Evolutionary conservation across 495 filamentous ascomycete species (phyloP).

Genomic region (Neurospora sp.): DNA sequence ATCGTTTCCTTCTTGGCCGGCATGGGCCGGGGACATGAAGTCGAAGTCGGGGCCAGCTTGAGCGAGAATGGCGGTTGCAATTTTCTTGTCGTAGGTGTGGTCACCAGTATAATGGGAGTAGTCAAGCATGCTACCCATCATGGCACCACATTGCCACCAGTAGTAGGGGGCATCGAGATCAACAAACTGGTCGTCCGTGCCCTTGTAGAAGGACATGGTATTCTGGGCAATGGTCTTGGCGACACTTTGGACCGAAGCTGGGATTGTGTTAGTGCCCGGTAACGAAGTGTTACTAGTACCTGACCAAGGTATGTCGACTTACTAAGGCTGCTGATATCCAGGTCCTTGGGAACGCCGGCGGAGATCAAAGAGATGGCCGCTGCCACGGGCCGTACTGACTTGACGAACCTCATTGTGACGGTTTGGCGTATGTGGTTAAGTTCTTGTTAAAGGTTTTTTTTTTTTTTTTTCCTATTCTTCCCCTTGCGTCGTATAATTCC

Average conservation of each 20-base stretch:
- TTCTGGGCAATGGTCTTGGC: constrained; percentile 39
- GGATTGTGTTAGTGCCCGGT: constrained; percentile 5
- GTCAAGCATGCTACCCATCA: constrained; percentile 65
- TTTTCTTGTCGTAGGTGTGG: constrained; percentile 56
- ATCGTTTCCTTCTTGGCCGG: constrained; percentile 51
- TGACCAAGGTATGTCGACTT: constrained; percentile 6
- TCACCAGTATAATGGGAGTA: constrained; percentile 83
- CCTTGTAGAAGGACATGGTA: constrained; percentile 56
- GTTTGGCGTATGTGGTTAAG: neutral
- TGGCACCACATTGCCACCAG: constrained; percentile 73
- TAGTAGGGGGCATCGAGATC: constrained; percentile 64
- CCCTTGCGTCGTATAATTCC: neutral
- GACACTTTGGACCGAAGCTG: constrained; percentile 41
- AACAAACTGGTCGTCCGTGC: constrained; percentile 48
- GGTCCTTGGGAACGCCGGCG: constrained; percentile 27
- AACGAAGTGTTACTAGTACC: neutral
- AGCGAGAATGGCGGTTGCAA: constrained; percentile 54
- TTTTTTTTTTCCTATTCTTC: too few relatives aligned
- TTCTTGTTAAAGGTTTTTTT: neutral
- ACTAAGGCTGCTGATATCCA: constrained; percentile 36
- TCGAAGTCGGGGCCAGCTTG: constrained; percentile 51
- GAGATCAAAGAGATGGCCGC: constrained; percentile 20
- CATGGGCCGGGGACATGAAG: constrained; percentile 43
- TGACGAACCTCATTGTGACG: constrained; percentile 21
- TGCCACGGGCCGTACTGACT: constrained; percentile 19